Base-by-base conservation (phyloP, 2,329 filamentous ascomycete species). In the Neofusicoccum sp. region DNA sequence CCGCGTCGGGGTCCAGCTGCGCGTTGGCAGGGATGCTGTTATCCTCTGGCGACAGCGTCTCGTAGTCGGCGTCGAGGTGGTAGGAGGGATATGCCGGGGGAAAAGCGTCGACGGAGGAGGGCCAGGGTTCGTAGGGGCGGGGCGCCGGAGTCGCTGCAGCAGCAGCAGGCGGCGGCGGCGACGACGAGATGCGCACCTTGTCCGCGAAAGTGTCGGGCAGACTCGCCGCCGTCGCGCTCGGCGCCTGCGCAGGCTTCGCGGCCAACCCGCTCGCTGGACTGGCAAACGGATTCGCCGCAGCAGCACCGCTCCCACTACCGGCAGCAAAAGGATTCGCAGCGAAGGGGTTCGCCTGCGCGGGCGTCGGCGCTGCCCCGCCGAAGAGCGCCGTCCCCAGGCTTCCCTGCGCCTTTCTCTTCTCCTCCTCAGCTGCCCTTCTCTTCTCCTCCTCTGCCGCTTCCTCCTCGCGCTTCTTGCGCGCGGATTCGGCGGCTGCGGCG, bases 21-120 rank as follows among this genome's bases (percentile, higher is more conserved):
- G 79, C 76, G 44, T 80, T 80, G 39, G 78, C 73, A 3, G 79
- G 83, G 47, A 84, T 83, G 34, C 78, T 77, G 0, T 84, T 83
- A 2, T 70, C 77, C 8, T 77, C 77, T 68, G 87, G 72, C 66
- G 92, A 91, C 31, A 98, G 85, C 3, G 90, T 91, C 77, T 99
- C 95, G 78, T 92, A 96, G 72, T 97, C 94, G 58, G 94, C 94
- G 69, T 98, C 95, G 56, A 89, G 83, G 79, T 92, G 91, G 72
- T 89, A 90, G 34, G 85, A 79, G 0, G 92, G 89, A 77, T 93
- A 98, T 0, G 92, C 81, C 1, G 81, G 65, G 0, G 92, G 90
- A 68, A 91, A 89, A 64, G 63, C 64, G 29, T 65, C 2, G 70
- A 70, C 67, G 36, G 70, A 69, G 66, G 66, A 59, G 3, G 70